Conservation (phyloP, 441 rosid species). For the Mallotus japonicus region DNA sequence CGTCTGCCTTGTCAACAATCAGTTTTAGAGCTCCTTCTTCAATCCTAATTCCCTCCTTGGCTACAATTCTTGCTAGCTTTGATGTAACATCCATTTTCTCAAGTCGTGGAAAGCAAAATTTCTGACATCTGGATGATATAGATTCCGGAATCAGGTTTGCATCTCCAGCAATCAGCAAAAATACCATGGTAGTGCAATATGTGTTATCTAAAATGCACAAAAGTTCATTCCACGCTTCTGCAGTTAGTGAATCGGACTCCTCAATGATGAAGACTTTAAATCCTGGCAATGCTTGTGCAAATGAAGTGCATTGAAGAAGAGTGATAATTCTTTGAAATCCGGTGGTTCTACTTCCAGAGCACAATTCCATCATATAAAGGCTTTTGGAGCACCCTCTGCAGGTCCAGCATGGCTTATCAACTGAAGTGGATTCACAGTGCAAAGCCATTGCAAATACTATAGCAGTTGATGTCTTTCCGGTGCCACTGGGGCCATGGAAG, state of each 20-base stretch:
- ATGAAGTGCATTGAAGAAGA: conserved; percentile 10
- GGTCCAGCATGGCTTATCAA: conserved; percentile 2
- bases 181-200: neutral
- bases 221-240: conserved; percentile 12
- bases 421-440: conserved; percentile 3
- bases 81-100: neutral
- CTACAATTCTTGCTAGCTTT: conserved; percentile 7
- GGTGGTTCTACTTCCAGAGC: conserved; percentile 10
- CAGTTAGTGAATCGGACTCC: conserved; percentile 10
- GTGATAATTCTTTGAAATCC: conserved; percentile 11
- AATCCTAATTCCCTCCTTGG: neutral
- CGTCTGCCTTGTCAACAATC: conserved; percentile 11
- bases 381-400: conserved; percentile 9
- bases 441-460: conserved; percentile 10
- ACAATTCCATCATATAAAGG: conserved; percentile 7
- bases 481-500: conserved; percentile 11
- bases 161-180: conserved; percentile 7
- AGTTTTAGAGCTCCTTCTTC: conserved; percentile 4
- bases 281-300: conserved; percentile 5
- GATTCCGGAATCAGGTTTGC: conserved; percentile 8
- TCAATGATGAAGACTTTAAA: conserved; percentile 7
- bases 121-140: conserved; percentile 5
- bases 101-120: conserved; percentile 12
- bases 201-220: conserved; percentile 5
- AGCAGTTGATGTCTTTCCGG: conserved; percentile 9